phyloP scores from a whole-genome alignment of 2,329 filamentous ascomycete genomes.

The Cytospora chrysosperma region DNA sequence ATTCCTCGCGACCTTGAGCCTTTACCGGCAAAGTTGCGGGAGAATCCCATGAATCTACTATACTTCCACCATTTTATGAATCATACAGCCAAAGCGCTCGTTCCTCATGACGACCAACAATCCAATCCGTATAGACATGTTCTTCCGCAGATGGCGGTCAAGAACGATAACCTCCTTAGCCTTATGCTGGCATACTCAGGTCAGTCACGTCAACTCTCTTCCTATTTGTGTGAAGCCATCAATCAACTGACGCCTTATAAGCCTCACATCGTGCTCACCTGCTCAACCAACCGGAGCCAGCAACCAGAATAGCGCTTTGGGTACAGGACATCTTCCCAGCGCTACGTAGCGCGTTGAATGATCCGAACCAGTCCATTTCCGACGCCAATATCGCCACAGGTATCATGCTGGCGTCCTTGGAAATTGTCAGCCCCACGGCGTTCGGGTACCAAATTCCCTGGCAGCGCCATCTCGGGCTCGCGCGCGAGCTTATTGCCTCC shows the following conservation, averaged over 20 bases:
- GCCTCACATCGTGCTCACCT: slow-evolving; percentile 80
- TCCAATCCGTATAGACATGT: slow-evolving; percentile 54
- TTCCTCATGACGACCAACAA: slow-evolving; percentile 50
- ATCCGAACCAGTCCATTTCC: slow-evolving; percentile 62
- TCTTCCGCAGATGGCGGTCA: slow-evolving; percentile 61
- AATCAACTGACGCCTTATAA: slow-evolving; percentile 13
- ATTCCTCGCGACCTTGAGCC: slow-evolving; percentile 50
- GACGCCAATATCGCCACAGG: slow-evolving; percentile 75
- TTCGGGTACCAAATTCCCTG: slow-evolving; percentile 80
- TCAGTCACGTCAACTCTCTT: slow-evolving; percentile 26
- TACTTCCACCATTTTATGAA: slow-evolving; percentile 69
- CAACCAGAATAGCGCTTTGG: slow-evolving; percentile 75
- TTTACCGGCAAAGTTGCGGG: slow-evolving; percentile 52
- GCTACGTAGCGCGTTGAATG: slow-evolving; percentile 64
- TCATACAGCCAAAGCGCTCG: slow-evolving; percentile 66
- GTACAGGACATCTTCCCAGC: slow-evolving; percentile 76
- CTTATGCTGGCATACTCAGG: slow-evolving; percentile 74
- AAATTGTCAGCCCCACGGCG: slow-evolving; percentile 78
- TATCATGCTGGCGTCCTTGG: slow-evolving; percentile 80
- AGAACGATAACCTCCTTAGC: slow-evolving; percentile 70
- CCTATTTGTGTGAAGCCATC: not conserved
- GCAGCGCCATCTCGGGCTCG: slow-evolving; percentile 75
- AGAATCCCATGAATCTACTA: slow-evolving; percentile 79
- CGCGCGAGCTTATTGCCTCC: slow-evolving; percentile 70
- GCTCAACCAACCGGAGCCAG: slow-evolving; percentile 70